Evolutionary conservation across 352 stramenopile genomes (phyloP), one percentile per base, ranked within the genome.

Genomic region (Nothophytophthora sp.): DNA sequence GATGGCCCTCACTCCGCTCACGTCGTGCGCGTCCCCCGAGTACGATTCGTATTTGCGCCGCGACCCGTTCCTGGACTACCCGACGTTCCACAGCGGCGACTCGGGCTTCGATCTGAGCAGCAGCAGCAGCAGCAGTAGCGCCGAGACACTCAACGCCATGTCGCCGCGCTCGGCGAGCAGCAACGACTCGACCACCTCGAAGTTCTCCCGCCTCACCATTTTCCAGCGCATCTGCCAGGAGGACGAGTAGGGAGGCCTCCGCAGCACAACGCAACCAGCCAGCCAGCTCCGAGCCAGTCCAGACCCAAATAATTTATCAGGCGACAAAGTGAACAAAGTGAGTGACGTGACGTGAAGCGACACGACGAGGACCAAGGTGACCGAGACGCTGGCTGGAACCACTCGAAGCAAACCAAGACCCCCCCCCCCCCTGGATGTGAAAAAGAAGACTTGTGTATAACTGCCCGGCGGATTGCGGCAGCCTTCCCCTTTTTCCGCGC

Each of bases 201-300:
- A 80, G 50, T 81, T 86, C 50, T 92, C 81, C 16, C 79, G 81
- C 12, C 67, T 92, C 45, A 88, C 75, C 20, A 82, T 92, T 48
- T 92, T 92, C 63, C 79, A 89, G 65, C 76, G 79, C 51, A 92
- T 92, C 51, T 92, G 81, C 55, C 79, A 76, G 32, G 81, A 92
- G 60, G 73, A 82, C 35, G 65, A 70, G 30, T 80, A 83, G 38
- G 49, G n/a, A 34, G 11, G 33, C 19, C 28, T 22, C 16, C 4
- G 16, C 5, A 16, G 32, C 20, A 34, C 11, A 5, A 55, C 35
- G 30, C 53, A 57, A 25, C 41, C 56, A 40, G 44, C 41, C 39
- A 53, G 29, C 50, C 29, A 53, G 39, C 49, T 47, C 22, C 13
- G 38, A 62, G 38, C 42, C 57, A 18, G 39, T 58, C 38, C 50